Percentiles rank a stretch among this genome's conserved stretches.
Evolutionary conservation across 108 stramenopile genomes (phyloP).

Genomic region (Skeletonema marinoi): DNA sequence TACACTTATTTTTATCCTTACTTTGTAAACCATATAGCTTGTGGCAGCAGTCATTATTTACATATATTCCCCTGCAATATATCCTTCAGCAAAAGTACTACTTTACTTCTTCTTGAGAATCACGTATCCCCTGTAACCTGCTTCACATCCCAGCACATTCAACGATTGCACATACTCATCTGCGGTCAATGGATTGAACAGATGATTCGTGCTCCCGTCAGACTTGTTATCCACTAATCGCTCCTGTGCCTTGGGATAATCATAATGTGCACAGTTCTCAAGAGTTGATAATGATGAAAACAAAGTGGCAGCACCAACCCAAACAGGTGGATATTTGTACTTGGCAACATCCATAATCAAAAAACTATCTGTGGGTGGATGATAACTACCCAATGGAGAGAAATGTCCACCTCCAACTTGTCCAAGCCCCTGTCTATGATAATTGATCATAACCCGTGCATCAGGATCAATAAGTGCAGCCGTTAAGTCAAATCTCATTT

Average conservation of each 20-base stretch:
- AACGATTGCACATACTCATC: constrained; percentile 34
- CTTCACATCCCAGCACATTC: constrained; percentile 46
- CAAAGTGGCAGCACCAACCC: constrained; percentile 79
- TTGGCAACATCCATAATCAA: constrained; percentile 96
- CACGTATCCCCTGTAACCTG: constrained; percentile 64
- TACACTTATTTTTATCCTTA: background rate
- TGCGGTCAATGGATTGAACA: constrained; percentile 7
- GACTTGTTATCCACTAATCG: constrained; percentile 5
- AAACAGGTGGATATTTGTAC: constrained; percentile 96
- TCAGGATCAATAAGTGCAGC: constrained; percentile 57
- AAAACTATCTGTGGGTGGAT: constrained; percentile 73
- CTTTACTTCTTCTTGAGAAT: constrained; percentile 36
- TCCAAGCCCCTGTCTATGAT: constrained; percentile 54
- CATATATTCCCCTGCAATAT: background rate
- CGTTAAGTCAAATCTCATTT: constrained; percentile 58
- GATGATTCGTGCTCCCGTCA: background rate
- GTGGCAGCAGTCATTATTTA: background rate
- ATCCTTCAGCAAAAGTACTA: background rate
- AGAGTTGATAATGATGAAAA: constrained; percentile 67
- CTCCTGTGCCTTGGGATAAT: constrained; percentile 47
- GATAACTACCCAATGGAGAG: constrained; percentile 89
- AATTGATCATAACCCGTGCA: constrained; percentile 78
- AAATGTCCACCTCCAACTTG: constrained; percentile 97
- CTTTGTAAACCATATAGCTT: background rate
- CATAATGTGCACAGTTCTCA: constrained; percentile 67